These are phyloP conservation scores for Solanum hybrid DNA, from an alignment of 305 asterid species.

Conservation along the genomic window DNA sequence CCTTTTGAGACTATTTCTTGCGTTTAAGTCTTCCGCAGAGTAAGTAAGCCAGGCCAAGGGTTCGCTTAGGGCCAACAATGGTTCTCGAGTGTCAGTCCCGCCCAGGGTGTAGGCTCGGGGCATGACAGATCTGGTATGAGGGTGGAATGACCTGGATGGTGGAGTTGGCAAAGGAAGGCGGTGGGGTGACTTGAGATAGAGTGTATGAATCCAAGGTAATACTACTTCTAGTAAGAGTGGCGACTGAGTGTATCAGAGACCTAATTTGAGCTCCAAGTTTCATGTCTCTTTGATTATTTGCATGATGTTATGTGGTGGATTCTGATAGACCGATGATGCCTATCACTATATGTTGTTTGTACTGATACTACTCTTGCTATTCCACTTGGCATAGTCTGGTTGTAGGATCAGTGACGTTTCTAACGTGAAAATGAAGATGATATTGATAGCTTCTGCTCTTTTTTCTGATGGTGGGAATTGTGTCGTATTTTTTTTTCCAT, in stretches of 20 bases:
- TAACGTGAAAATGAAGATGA: background rate
- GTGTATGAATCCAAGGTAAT: background rate
- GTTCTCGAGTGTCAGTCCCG: too few relatives aligned
- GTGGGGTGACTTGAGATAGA: background rate
- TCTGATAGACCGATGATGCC: background rate
- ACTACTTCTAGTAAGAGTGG: background rate
- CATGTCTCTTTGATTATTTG: background rate
- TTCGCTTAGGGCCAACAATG: too few relatives aligned
- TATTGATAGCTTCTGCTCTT: background rate
- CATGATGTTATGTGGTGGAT: background rate
- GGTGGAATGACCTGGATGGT: background rate
- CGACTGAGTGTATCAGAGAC: background rate
- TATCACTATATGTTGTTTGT: background rate
- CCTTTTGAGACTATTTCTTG: too few relatives aligned
- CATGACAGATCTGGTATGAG: background rate
- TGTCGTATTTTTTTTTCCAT: background rate
- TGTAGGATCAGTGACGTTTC: background rate
- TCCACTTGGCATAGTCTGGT: background rate
- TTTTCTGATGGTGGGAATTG: background rate
- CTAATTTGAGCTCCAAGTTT: background rate
- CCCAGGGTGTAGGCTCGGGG: too few relatives aligned
- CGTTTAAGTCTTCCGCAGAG: too few relatives aligned
- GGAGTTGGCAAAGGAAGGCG: background rate
- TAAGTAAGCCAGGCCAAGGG: too few relatives aligned
- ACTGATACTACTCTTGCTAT: background rate